phyloP scores from a whole-genome alignment of 2,329 filamentous ascomycete genomes.

The Aspergillus quadrilineatus region DNA sequence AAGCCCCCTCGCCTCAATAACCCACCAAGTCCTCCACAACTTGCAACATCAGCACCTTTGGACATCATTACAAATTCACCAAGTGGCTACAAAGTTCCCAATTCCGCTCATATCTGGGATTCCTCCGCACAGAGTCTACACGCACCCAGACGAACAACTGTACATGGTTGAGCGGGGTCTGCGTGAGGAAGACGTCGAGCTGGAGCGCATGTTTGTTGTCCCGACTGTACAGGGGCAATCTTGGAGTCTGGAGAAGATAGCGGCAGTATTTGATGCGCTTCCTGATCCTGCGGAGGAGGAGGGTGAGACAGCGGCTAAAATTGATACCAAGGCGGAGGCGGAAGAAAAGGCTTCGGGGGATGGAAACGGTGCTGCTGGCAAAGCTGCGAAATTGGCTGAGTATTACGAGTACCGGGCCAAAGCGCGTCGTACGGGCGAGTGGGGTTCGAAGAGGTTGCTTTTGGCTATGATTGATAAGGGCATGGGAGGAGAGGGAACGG shows the following conservation, averaged over 20 bases:
- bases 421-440: conserved; percentile 33
- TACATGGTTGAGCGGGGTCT: conserved; percentile 56
- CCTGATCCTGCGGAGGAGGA: conserved; percentile 25
- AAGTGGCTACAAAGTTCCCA: conserved; percentile 27
- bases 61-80: conserved; percentile 56
- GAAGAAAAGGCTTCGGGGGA: background rate
- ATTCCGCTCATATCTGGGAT: conserved; percentile 59
- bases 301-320: background rate
- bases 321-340: conserved; percentile 14
- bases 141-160: conserved; percentile 65
- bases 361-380: conserved; percentile 20
- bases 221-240: conserved; percentile 59
- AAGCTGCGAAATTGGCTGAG: conserved; percentile 30
- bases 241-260: conserved; percentile 58
- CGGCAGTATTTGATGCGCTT: conserved; percentile 57
- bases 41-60: conserved; percentile 63
- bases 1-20: conserved; percentile 45
- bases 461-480: conserved; percentile 56
- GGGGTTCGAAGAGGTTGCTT: conserved; percentile 55
- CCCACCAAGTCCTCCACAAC: conserved; percentile 62
- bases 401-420: conserved; percentile 32
- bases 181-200: conserved; percentile 46
- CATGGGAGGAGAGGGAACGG: conserved; percentile 57
- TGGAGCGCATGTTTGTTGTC: conserved; percentile 60
- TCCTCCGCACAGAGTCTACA: conserved; percentile 60